Percentiles rank a stretch among this genome's conserved stretches.
Conservation (phyloP, 2,329 filamentous ascomycete genomes). For the Colletotrichum incanum region DNA sequence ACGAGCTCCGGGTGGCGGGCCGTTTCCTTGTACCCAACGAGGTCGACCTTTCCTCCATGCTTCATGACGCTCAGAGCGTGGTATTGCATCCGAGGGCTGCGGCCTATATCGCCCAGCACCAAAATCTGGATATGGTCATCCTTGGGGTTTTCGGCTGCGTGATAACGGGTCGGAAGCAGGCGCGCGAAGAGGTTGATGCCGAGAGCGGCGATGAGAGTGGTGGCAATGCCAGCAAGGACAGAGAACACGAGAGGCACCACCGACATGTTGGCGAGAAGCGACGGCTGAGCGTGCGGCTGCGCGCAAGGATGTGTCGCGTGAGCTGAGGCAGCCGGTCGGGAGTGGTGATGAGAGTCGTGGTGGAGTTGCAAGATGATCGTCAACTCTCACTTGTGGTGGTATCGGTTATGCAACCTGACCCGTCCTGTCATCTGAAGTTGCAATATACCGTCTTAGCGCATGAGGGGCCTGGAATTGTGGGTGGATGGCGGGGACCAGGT, state of each 20-base stretch:
- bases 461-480: background rate
- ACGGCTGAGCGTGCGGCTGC: background rate
- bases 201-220: constrained; percentile 34
- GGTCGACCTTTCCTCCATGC: constrained; percentile 83
- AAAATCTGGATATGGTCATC: constrained; percentile 80
- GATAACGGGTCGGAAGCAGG: constrained; percentile 55
- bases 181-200: constrained; percentile 44
- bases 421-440: constrained; percentile 41
- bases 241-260: constrained; percentile 25
- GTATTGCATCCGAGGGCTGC: constrained; percentile 98
- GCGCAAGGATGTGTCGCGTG: constrained; percentile 4
- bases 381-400: constrained; percentile 19
- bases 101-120: constrained; percentile 94
- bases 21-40: constrained; percentile 94
- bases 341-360: background rate
- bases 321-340: background rate
- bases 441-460: constrained; percentile 33
- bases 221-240: constrained; percentile 36
- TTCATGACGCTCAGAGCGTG: constrained; percentile 94
- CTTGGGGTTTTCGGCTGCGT: constrained; percentile 52
- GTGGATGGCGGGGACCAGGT: background rate
- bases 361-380: constrained; percentile 28
- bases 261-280: constrained; percentile 27
- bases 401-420: constrained; percentile 34
- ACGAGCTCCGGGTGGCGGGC: constrained; percentile 84